These are phyloP conservation scores for Apiospora saccharicola DNA, from an alignment of 2,329 filamentous ascomycete species.

Conservation along the genomic window DNA sequence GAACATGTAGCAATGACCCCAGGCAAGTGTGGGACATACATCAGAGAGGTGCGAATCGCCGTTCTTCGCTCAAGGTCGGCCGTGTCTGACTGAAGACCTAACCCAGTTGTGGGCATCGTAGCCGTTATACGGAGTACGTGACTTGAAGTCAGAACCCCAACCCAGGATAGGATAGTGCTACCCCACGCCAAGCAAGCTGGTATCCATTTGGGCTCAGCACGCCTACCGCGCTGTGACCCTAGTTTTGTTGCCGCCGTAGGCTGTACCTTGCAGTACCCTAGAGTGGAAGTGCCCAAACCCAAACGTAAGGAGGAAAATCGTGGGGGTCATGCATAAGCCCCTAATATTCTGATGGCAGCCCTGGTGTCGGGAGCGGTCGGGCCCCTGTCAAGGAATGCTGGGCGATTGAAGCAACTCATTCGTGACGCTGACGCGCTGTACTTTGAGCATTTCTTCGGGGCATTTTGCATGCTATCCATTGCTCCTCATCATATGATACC, in stretches of 20 bases:
- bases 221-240: not conserved
- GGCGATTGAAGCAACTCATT: not conserved
- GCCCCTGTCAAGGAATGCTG: not conserved
- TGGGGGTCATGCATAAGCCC: constrained; percentile 10
- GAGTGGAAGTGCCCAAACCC: not conserved
- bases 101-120: not conserved
- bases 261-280: constrained; percentile 11
- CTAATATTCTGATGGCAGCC: not conserved
- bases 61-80: not conserved
- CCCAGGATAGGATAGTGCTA: not conserved
- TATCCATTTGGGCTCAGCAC: not conserved
- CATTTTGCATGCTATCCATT: not conserved
- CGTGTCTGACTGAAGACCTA: not conserved
- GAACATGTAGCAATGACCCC: not conserved
- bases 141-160: constrained; percentile 8
- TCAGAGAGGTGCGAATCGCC: not conserved
- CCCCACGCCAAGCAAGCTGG: not conserved
- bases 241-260: not conserved
- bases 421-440: not conserved
- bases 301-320: constrained; percentile 4
- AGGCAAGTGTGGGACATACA: not conserved
- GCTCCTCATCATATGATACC: not conserved
- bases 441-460: not conserved
- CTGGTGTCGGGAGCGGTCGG: not conserved
- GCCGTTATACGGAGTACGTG: not conserved